Evolutionary conservation across 176 grass and related monocot species (phyloP).

Genomic region (Typha latifolia): DNA sequence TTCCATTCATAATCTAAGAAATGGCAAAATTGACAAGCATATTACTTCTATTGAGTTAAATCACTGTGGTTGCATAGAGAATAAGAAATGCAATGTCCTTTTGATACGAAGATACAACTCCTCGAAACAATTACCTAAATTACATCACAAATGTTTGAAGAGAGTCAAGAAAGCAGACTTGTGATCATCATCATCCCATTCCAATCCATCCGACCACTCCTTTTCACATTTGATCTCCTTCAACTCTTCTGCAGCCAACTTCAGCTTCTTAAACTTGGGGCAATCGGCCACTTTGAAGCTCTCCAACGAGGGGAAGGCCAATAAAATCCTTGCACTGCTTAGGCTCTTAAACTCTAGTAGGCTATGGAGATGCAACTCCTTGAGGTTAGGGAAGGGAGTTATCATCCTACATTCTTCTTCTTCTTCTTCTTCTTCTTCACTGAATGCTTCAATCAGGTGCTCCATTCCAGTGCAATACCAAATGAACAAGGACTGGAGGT

Average conservation of each 20-base stretch:
- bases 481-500: slow-evolving; percentile 50
- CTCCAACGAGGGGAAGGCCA: slow-evolving; percentile 45
- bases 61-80: too few relatives aligned
- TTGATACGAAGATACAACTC: too few relatives aligned
- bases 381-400: slow-evolving; percentile 70
- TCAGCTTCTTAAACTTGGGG: slow-evolving; percentile 49
- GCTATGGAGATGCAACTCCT: slow-evolving; percentile 48
- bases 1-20: too few relatives aligned
- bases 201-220: slow-evolving; percentile 56
- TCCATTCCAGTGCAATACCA: slow-evolving; percentile 60
- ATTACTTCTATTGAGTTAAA: too few relatives aligned
- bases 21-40: too few relatives aligned
- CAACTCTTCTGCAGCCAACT: slow-evolving; percentile 32
- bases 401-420: slow-evolving; percentile 4
- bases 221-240: slow-evolving; percentile 38
- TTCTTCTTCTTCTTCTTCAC: slow-evolving; percentile 26
- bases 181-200: slow-evolving; percentile 71
- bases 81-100: too few relatives aligned
- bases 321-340: slow-evolving; percentile 29
- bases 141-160: slow-evolving; percentile 21
- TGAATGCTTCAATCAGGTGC: slow-evolving; percentile 39
- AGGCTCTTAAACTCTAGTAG: slow-evolving; percentile 37
- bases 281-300: slow-evolving; percentile 62
- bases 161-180: slow-evolving; percentile 41
- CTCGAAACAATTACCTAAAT: too few relatives aligned